Conservation (phyloP, 208 protist species). For the Entamoeba invadens region DNA sequence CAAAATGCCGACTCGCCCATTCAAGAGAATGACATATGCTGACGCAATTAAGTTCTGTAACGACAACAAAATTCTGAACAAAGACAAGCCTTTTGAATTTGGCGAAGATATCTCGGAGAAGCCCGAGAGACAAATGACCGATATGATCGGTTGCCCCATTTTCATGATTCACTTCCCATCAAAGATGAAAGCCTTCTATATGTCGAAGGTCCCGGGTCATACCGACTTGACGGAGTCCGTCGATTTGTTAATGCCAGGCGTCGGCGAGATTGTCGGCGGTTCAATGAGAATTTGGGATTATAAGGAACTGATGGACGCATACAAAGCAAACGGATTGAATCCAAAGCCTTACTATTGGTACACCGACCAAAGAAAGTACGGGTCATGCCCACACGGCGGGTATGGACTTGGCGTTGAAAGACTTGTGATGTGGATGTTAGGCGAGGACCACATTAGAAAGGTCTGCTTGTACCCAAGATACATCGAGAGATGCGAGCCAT, state of each 20-base stretch:
- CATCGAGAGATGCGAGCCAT: conserved; percentile 76
- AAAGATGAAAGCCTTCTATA: conserved; percentile 95
- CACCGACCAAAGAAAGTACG: conserved; percentile 85
- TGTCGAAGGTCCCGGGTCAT: conserved; percentile 45
- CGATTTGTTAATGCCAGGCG: conserved; percentile 80
- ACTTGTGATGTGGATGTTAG: conserved; percentile 79
- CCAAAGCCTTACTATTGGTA: conserved; percentile 86
- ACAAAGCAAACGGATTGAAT: conserved; percentile 72
- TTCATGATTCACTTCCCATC: conserved; percentile 85
- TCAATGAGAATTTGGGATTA: conserved; percentile 80
- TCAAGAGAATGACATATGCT: conserved; percentile 71
- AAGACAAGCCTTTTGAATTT: conserved; percentile 57
- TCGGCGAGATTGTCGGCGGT: conserved; percentile 93
- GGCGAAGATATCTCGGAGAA: conserved; percentile 91
- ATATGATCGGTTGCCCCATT: conserved; percentile 76
- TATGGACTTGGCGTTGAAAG: conserved; percentile 90
- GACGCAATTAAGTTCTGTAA: conserved; percentile 84
- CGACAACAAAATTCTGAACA: conserved; percentile 71
- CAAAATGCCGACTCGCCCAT: conserved; percentile 64
- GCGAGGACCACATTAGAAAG: conserved; percentile 72
- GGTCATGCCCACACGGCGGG: conserved; percentile 79
- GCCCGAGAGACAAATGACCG: conserved; percentile 85
- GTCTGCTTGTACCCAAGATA: conserved; percentile 81
- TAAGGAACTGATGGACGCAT: conserved; percentile 69
- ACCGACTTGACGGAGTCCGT: conserved; percentile 37